A percentile compares a stretch with the other conserved stretches of the same genome.
Evolutionary conservation across 345 rosid species (phyloP).

Genomic region (Hibiscus mutabilis): DNA sequence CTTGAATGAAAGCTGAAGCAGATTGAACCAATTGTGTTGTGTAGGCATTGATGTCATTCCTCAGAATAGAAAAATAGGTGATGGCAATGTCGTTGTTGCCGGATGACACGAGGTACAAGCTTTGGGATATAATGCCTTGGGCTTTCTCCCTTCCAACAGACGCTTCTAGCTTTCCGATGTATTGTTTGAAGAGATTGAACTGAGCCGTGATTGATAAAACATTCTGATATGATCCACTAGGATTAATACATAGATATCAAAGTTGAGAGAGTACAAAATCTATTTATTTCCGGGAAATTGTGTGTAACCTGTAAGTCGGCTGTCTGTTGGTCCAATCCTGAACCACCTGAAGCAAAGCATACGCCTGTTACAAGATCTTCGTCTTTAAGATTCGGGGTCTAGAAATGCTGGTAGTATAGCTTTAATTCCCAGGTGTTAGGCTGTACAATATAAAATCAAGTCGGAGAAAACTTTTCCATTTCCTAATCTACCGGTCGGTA

Average conservation of each 20-base stretch:
- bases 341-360: slow-evolving; percentile 35
- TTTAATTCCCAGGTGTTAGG: slow-evolving; percentile 24
- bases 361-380: slow-evolving; percentile 27
- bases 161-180: slow-evolving; percentile 6
- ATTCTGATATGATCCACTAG: background rate
- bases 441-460: too few species aligned
- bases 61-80: background rate
- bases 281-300: background rate
- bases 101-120: slow-evolving; percentile 9
- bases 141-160: slow-evolving; percentile 11
- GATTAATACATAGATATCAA: background rate
- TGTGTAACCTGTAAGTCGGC: slow-evolving; percentile 11
- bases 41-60: slow-evolving; percentile 1
- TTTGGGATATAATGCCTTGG: background rate
- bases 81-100: slow-evolving; percentile 21
- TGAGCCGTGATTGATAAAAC: slow-evolving; percentile 1
- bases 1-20: slow-evolving; percentile 16
- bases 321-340: slow-evolving; percentile 28
- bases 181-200: slow-evolving; percentile 11
- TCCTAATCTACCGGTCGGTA: slow-evolving; percentile 31
- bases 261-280: background rate
- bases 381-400: slow-evolving; percentile 18
- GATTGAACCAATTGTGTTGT: slow-evolving; percentile 1
- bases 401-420: slow-evolving; percentile 25
- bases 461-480: slow-evolving; percentile 39